Conservation (phyloP, 75 land plant species). For the Pinus tabuliformis region DNA sequence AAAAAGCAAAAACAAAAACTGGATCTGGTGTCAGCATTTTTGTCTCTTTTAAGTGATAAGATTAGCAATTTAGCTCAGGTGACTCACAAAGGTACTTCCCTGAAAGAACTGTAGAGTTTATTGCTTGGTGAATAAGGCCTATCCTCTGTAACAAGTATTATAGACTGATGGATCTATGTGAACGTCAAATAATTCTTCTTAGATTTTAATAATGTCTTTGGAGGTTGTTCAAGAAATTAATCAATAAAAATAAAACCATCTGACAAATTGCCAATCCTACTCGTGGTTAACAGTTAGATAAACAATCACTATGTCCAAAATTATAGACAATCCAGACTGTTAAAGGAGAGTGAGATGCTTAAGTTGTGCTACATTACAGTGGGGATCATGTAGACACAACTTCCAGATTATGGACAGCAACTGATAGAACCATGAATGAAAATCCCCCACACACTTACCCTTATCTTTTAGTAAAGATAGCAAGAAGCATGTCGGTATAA, state of each 20-base stretch:
- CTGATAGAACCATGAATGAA: background rate
- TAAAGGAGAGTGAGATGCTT: background rate
- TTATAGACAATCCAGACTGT: background rate
- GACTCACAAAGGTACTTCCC: background rate
- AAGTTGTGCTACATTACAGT: background rate
- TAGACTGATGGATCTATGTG: background rate
- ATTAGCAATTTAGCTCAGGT: background rate
- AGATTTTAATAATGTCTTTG: background rate
- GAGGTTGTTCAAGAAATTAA: constrained; percentile 4
- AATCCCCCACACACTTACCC: no score
- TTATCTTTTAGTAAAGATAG: background rate
- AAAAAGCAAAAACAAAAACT: no score
- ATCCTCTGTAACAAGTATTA: background rate
- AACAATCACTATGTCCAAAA: background rate
- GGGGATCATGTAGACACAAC: background rate
- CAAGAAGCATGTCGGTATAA: background rate
- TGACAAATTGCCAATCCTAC: background rate
- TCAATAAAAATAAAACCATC: background rate
- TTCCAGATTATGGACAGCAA: background rate
- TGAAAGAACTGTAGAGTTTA: background rate
- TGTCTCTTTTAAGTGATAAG: background rate
- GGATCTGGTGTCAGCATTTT: no score
- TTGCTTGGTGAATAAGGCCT: background rate
- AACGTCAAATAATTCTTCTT: background rate
- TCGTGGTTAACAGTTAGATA: background rate